Evolutionary conservation across 164 flowering plant species (phyloP), one percentile per base, ranked within the genome.

Genomic region (Tinospora cordifolia): DNA sequence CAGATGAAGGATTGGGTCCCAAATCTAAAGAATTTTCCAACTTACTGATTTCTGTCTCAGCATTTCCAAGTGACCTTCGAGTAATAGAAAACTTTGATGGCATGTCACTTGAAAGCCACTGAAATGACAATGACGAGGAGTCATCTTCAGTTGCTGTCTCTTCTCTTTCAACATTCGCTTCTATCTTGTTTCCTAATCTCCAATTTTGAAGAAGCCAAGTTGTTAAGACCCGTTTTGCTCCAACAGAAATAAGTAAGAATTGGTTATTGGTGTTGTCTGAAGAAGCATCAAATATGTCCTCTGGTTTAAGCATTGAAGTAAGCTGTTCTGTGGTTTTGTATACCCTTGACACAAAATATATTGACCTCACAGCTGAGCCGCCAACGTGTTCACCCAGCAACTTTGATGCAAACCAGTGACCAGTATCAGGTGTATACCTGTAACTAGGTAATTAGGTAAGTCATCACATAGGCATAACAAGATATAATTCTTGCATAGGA

Each of bases 381-480:
- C 94, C 98, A 79, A 95, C 97, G 88, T 95, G 98, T 74, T 95
- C 97, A 47, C 99, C 99, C 63, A 95, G 87, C 80, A 87, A 77
- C 71, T 89, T 90, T 62, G 99, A 95, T 54, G 83, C 59, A 26
- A 85, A 80, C 91, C 92, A 87, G 73, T 81, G 82, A 49, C 78
- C 82, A 69, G 39, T 39, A 26, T 83, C 88, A 54, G 82, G 74
- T 30, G 69, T 69, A 77, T 84, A 90, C 84, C 98, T 93, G 79
- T 51, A 74, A 38, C 73, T 54, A 19, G 1, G 60, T 17, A n/a
- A 19, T 54, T 47, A 10, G 19, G 17, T 47, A 6, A 47, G 54
- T 19, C 54, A 47, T 5, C 0, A 6, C 11, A 47, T 47, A 47
- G 19, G 14, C 54, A 10, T 47, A 19, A 47, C 0, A 47, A 47